Evolutionary conservation across 768 basidiomycete species (phyloP), one percentile per base, ranked within the genome.

Genomic region (Macrocybe gigantea): DNA sequence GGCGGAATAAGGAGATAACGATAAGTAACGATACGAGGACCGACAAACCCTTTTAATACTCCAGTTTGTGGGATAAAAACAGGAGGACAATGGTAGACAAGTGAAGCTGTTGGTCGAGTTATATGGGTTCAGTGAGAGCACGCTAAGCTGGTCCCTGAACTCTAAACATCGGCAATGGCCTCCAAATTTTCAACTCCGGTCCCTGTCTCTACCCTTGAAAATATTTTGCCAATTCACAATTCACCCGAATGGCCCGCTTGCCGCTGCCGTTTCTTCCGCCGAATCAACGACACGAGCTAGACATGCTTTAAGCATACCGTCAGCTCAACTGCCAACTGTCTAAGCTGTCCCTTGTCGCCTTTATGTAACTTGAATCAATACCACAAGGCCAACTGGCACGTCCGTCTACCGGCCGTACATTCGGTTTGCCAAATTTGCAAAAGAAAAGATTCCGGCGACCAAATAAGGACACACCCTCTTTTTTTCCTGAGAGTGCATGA

Each of bases 121-220:
- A 74, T 70, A 72, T 72, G 68, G 69, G 64, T 61, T 64, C 65
- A 63, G 60, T 66, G 53, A 59, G 64, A 65, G 62, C 64, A 60
- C 66, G 64, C 66, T 66, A 63, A 58, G 63, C 61, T 64, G 66
- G 67, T 70, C 70, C 72, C 68, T 73, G 71, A 73, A 62, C 63
- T 67, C 63, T 64, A 71, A 68, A 56, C 60, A 60, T 64, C 73
- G 73, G 73, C 73, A 74, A 70, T 60, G 66, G 52, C 72, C 71
- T 69, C 67, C 68, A 73, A 68, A 65, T 74, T 74, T 69, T 68
- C 72, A 72, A 69, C 71, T 56, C 73, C 73, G 72, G 71, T 68
- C 64, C 63, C 60, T 61, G 54, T 50, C 53, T 42, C 46, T 48
- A 55, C 59, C 62, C 60, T 64, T 55, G 58, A 63, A 62, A 64